Conservation (phyloP, 352 stramenopile species). For the Aphanomyces invadans region DNA sequence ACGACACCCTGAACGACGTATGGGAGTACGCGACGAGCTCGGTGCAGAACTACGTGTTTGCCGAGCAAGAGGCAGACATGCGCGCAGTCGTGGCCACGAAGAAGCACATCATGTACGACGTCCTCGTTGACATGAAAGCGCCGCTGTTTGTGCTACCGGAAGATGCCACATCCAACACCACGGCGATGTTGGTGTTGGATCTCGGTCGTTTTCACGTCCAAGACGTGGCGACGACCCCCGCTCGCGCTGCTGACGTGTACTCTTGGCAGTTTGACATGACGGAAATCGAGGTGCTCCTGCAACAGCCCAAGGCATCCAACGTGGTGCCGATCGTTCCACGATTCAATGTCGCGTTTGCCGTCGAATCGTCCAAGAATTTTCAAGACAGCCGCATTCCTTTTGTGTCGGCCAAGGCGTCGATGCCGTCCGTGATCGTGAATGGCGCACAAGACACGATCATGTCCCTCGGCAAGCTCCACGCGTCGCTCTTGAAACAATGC, state of each 20-base stretch:
- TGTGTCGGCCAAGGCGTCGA: slow-evolving; percentile 25
- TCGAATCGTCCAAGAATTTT: slow-evolving; percentile 10
- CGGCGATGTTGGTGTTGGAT: slow-evolving; percentile 55
- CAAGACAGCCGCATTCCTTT: background rate
- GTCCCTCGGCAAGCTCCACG: slow-evolving; percentile 44
- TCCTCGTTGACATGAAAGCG: slow-evolving; percentile 63
- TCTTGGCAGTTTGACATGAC: slow-evolving; percentile 53
- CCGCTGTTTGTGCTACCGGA: slow-evolving; percentile 65
- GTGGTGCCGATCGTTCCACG: slow-evolving; percentile 9
- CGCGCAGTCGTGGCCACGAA: slow-evolving; percentile 24
- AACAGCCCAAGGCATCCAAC: slow-evolving; percentile 16
- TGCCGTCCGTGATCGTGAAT: slow-evolving; percentile 39
- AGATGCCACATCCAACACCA: slow-evolving; percentile 32
- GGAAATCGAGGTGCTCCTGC: slow-evolving; percentile 53
- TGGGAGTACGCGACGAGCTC: slow-evolving; percentile 79
- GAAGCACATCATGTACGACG: slow-evolving; percentile 40
- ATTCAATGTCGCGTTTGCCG: slow-evolving; percentile 1
- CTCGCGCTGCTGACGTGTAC: slow-evolving; percentile 34
- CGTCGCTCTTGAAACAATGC: slow-evolving; percentile 35
- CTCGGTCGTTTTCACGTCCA: slow-evolving; percentile 57
- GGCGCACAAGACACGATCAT: slow-evolving; percentile 51
- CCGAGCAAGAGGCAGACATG: slow-evolving; percentile 43
- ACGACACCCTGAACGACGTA: slow-evolving; percentile 56
- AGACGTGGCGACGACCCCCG: slow-evolving; percentile 26
- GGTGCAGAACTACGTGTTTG: slow-evolving; percentile 74